phyloP scores from a whole-genome alignment of 164 flowering plant genomes.

The Umbellularia californica region DNA sequence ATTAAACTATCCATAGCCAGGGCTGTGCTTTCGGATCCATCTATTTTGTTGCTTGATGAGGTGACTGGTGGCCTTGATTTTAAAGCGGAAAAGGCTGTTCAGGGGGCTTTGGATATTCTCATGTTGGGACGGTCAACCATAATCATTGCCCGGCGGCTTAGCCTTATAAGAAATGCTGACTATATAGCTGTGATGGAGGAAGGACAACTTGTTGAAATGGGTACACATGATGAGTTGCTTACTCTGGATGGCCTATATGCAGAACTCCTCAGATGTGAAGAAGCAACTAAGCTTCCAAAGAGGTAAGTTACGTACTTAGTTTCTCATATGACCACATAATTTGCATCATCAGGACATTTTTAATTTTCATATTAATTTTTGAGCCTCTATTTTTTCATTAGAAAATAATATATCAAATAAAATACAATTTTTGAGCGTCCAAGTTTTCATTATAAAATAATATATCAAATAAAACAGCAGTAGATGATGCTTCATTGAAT shows the following conservation, averaged over 20 bases:
- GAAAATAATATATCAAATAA: too few relatives aligned
- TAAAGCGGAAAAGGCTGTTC: constrained; percentile 92
- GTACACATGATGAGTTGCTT: constrained; percentile 91
- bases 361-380: too few relatives aligned
- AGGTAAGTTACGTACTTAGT: constrained; percentile 16
- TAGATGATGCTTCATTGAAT: too few relatives aligned
- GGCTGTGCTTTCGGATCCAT: constrained; percentile 92
- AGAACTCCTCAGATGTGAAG: constrained; percentile 73
- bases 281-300: constrained; percentile 41
- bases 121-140: constrained; percentile 95
- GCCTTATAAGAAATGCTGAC: constrained; percentile 94
- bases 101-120: constrained; percentile 89
- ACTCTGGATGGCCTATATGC: constrained; percentile 77
- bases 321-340: too few relatives aligned
- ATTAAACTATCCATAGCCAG: constrained; percentile 92
- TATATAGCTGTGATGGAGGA: constrained; percentile 99
- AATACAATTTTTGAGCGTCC: too few relatives aligned
- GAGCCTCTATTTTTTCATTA: too few relatives aligned
- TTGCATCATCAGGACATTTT: too few relatives aligned
- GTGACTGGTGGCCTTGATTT: constrained; percentile 79
- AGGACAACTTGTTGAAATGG: constrained; percentile 98
- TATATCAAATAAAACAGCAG: too few relatives aligned
- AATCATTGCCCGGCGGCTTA: constrained; percentile 88
- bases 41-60: constrained; percentile 91
- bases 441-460: too few relatives aligned